Evolutionary conservation across 78 protist species (phyloP).

Genomic region (Isochrysis galbana): DNA sequence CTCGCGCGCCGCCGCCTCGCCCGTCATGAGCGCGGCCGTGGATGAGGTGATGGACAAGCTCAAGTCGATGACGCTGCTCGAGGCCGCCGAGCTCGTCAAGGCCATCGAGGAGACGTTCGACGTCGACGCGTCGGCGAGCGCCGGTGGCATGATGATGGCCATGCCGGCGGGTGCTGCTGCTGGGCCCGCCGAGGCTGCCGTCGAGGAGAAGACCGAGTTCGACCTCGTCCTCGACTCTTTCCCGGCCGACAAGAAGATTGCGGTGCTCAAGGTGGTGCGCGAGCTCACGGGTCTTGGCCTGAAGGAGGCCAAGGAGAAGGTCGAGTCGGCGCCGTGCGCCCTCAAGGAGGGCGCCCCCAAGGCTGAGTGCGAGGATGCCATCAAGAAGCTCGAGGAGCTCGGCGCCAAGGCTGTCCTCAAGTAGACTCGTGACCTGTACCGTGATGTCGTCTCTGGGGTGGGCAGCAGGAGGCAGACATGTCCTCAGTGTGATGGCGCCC

Average conservation of each 20-base stretch:
- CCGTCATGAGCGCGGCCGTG: background rate
- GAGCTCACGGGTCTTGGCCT: conserved; percentile 40
- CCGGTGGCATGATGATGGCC: conserved; percentile 37
- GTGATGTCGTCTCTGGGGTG: no score
- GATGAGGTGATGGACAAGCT: conserved; percentile 33
- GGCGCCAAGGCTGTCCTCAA: background rate
- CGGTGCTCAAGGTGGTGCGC: conserved; percentile 38
- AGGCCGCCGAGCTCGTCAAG: conserved; percentile 46
- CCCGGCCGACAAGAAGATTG: conserved; percentile 41
- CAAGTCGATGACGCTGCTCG: conserved; percentile 38
- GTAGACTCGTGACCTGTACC: no score
- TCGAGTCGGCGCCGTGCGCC: background rate
- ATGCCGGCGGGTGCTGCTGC: conserved; percentile 17
- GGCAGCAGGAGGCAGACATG: no score
- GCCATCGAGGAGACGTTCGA: conserved; percentile 42
- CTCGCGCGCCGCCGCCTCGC: background rate
- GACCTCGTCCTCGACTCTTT: conserved; percentile 32
- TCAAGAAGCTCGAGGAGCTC: conserved; percentile 12
- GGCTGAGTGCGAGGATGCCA: conserved; percentile 31
- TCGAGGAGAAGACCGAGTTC: conserved; percentile 39
- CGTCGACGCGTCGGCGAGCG: conserved; percentile 37
- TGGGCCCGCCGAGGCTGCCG: background rate
- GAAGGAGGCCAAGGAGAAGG: conserved; percentile 48
- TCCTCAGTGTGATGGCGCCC: no score
- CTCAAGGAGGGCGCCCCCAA: conserved; percentile 40